Conservation (phyloP, 2,329 filamentous ascomycete species). For the Mariannaea elegans region DNA sequence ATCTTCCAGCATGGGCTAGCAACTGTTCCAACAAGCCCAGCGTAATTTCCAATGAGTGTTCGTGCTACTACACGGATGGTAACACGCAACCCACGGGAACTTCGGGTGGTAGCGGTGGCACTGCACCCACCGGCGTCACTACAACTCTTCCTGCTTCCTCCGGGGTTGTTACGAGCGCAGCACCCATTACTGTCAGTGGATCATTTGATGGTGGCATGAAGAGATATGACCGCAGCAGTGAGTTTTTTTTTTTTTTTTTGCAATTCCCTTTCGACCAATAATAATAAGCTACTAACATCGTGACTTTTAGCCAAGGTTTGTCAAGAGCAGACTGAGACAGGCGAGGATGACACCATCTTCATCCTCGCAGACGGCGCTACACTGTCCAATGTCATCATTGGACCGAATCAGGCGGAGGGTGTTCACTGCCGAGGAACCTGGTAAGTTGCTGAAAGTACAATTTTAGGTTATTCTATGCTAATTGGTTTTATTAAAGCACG, state of each 20-base stretch:
- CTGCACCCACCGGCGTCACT: neutral
- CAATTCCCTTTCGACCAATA: too few relatives aligned
- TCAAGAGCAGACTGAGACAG: conserved; percentile 40
- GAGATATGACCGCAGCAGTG: conserved; percentile 12
- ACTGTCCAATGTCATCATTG: conserved; percentile 63
- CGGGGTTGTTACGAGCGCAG: conserved; percentile 4
- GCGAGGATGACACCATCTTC: conserved; percentile 55
- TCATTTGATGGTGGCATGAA: conserved; percentile 18
- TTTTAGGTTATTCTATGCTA: neutral
- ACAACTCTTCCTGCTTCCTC: conserved; percentile 15
- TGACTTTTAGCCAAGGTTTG: conserved; percentile 40
- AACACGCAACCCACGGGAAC: neutral
- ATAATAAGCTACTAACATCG: too few relatives aligned
- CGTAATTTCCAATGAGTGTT: conserved; percentile 4
- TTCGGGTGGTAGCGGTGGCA: neutral
- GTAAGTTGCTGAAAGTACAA: neutral
- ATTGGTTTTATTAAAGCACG: conserved; percentile 27
- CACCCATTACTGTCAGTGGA: conserved; percentile 1
- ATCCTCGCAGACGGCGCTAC: conserved; percentile 59
- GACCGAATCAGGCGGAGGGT: conserved; percentile 58
- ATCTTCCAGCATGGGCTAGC: neutral
- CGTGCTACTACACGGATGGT: neutral
- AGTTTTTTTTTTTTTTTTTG: neutral
- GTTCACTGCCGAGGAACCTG: conserved; percentile 61
- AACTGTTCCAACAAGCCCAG: conserved; percentile 3